These are phyloP conservation scores for Persicaria maculosa DNA, from an alignment of 148 eudicot species.

Conservation along the genomic window DNA sequence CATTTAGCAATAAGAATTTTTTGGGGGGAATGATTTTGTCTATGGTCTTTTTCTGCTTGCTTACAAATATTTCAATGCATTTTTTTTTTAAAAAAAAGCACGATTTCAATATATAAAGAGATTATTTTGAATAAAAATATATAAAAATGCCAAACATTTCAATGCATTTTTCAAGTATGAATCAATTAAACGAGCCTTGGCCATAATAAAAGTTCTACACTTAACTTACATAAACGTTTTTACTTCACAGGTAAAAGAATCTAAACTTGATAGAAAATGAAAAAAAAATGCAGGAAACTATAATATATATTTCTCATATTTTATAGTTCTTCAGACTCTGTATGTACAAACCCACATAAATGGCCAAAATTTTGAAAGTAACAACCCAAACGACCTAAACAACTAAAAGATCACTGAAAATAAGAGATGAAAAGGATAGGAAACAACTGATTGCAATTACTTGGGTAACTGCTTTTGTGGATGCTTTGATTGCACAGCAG, in stretches of 20 bases:
- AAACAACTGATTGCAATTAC: not conserved
- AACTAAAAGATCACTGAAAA: not conserved
- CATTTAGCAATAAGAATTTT: not conserved
- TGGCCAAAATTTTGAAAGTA: not conserved
- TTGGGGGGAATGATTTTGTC: not conserved
- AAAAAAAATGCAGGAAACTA: not conserved
- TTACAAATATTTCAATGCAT: not conserved
- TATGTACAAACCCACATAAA: not conserved
- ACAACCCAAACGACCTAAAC: not conserved
- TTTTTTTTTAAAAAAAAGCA: too few relatives aligned
- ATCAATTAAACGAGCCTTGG: too few relatives aligned
- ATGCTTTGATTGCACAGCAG: constrained; percentile 6
- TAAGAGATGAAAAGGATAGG: not conserved
- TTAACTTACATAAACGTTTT: not conserved
- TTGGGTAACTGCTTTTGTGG: constrained; percentile 8
- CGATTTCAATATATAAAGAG: too few relatives aligned
- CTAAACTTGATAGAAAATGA: not conserved
- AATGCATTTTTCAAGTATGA: too few relatives aligned
- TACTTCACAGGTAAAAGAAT: not conserved
- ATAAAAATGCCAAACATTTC: too few relatives aligned
- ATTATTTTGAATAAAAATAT: too few relatives aligned
- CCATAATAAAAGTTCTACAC: too few relatives aligned
- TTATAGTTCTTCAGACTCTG: not conserved
- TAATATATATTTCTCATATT: not conserved
- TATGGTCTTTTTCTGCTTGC: not conserved